These are phyloP conservation scores for Arabis alpina DNA, from an alignment of 345 rosid species.

Conservation along the genomic window DNA sequence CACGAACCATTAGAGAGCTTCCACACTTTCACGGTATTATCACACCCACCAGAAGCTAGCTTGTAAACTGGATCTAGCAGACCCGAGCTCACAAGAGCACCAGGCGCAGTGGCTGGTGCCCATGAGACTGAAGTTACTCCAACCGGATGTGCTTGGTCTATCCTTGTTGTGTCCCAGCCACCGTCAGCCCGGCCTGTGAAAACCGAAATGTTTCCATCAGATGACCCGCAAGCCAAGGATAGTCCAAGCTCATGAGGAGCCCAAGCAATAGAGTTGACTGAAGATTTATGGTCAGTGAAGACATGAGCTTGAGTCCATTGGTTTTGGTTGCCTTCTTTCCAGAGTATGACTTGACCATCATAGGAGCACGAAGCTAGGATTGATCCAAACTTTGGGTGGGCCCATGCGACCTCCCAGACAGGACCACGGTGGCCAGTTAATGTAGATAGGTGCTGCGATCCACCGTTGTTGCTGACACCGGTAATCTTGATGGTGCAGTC, in stretches of 20 bases:
- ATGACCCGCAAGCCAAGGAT: slow-evolving; percentile 69
- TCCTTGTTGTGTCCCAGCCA: slow-evolving; percentile 66
- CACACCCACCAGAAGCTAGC: slow-evolving; percentile 70
- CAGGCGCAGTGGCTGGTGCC: slow-evolving; percentile 66
- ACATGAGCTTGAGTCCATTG: slow-evolving; percentile 68
- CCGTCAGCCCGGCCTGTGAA: slow-evolving; percentile 65
- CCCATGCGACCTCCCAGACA: slow-evolving; percentile 72
- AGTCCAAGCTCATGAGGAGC: slow-evolving; percentile 72
- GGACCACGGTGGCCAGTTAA: slow-evolving; percentile 71
- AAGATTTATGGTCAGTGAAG: slow-evolving; percentile 63
- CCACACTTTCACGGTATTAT: slow-evolving; percentile 70
- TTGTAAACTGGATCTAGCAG: slow-evolving; percentile 62
- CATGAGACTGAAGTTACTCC: slow-evolving; percentile 73
- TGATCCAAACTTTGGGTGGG: slow-evolving; percentile 72
- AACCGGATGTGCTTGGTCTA: slow-evolving; percentile 69
- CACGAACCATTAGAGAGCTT: slow-evolving; percentile 57
- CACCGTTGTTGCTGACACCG: slow-evolving; percentile 52
- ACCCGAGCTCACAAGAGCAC: slow-evolving; percentile 59
- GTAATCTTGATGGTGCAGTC: slow-evolving; percentile 64
- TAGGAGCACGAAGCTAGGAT: slow-evolving; percentile 73
- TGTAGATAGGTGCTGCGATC: slow-evolving; percentile 59
- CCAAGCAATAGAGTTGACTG: slow-evolving; percentile 75
- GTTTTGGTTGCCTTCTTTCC: slow-evolving; percentile 72
- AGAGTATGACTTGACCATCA: slow-evolving; percentile 69
- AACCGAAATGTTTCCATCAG: slow-evolving; percentile 67